Evolutionary conservation across 192 early-diverging fungal species (phyloP), one percentile per base, ranked within the genome.

Genomic region (Coemansia sp.): DNA sequence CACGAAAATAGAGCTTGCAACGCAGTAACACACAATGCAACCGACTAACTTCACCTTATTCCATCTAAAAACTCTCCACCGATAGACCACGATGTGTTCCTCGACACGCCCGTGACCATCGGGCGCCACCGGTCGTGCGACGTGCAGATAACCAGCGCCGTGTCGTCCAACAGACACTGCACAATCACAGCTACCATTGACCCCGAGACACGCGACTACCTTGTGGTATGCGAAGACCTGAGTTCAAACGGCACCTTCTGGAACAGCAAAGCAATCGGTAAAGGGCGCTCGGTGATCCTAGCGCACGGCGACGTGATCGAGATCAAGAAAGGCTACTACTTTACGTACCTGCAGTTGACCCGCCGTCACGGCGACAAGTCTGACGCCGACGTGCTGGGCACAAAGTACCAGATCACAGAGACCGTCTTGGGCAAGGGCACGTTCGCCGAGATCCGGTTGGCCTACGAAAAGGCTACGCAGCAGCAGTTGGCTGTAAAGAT

Each of bases 401-500:
- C 50, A 62, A 74, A 73, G 66, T 81, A 71, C 67, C 75, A 80
- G 62, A 73, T 79, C 57, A 70, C 72, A 9, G 65, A 73, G 39
- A 65, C 58, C 9, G 58, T 71, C 12, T 51, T 80, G 52, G 76
- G 74, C 37, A 80, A 73, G 27, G 90, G 90, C 19, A 85, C 87
- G 11, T 94, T 92, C 79, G 88, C 89, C 14, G 85, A 91, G 63
- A 90, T 94, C 57, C 74, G 82, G 33, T 64, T 84, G 22, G 89
- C 83, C 2, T 78, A 85, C 25, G 78, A 86, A 18, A 83, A 87
- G 48, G 77, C 66, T 19, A 85, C 85, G 30, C 83, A 87, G 43
- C 58, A 85, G 42, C 81, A 84, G 55, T 83, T 85, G 59, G 93
- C 93, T 0, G 89, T 92, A 54, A 95, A 95, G 71, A 89, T 95